Base-by-base conservation (phyloP, 2,329 filamentous ascomycete genomes). In the Hirsutella rhossiliensis region DNA sequence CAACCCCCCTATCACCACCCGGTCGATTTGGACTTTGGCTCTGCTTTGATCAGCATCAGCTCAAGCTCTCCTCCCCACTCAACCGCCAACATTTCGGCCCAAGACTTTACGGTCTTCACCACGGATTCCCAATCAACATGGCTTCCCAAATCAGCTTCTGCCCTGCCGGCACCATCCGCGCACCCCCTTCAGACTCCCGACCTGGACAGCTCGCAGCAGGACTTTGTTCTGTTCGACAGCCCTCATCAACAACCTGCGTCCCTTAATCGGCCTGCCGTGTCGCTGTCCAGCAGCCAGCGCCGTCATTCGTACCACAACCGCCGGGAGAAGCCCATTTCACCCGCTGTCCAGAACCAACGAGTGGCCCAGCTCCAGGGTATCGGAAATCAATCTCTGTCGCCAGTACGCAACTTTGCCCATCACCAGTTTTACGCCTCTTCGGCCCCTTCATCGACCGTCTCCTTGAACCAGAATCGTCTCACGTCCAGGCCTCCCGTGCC, bases 111-210 rank as follows among this genome's bases (percentile, higher is more conserved):
- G 77, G 80, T 84, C 80, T 82, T 82, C 82, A 87, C 75, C 75
- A 88, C 84, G 84, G 83, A 84, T 85, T 76, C 79, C 65, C 73
- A 73, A 68, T 78, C 79, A 87, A 57, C 75, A 89, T 89, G 84
- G 84, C 82, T 75, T 80, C 76, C 82, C 75, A 80, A 79, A 71
- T 78, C 69, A 71, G 69, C 72, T 59, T 57, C 70, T 63, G 75
- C 69, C 73, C 73, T 71, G 75, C 76, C 76, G 78, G 78, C 75
- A 69, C 56, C 66, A 68, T 63, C 75, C 69, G 72, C 72, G 69
- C 75, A 70, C 54, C 66, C 76, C 63, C 67, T 68, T 66, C 62
- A 68, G 64, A 67, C 68, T 23, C 12, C 40, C 63, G 71, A 67
- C 62, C 68, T 71, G 54, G 59, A 63, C 54, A 54, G 52, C 42